Evolutionary conservation across 2,329 filamentous ascomycete species (phyloP).

Genomic region (Pseudocercospora crystallina): DNA sequence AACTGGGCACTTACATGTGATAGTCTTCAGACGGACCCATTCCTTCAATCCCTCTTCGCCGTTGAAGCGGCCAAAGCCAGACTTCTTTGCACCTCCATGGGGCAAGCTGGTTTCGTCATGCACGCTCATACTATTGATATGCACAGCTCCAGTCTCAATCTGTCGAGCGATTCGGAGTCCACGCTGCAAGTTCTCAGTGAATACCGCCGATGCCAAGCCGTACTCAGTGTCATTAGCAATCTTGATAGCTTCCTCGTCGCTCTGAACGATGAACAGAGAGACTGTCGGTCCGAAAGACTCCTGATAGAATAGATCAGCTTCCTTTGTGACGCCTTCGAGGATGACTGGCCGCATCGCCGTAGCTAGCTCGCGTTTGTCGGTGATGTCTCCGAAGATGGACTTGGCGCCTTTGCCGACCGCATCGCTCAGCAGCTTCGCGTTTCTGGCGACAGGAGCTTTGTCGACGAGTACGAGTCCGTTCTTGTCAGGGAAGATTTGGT

Average conservation of each 20-base stretch:
- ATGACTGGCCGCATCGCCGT: slow-evolving; percentile 62
- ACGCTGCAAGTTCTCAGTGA: slow-evolving; percentile 63
- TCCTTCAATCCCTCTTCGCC: slow-evolving; percentile 46
- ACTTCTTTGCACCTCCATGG: slow-evolving; percentile 49
- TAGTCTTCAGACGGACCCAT: slow-evolving; percentile 40
- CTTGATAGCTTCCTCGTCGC: slow-evolving; percentile 67
- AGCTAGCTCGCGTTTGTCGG: slow-evolving; percentile 22
- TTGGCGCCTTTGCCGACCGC: slow-evolving; percentile 60
- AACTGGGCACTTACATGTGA: slow-evolving; percentile 20
- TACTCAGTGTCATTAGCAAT: slow-evolving; percentile 81
- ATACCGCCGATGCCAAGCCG: slow-evolving; percentile 68
- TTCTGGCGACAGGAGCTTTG: slow-evolving; percentile 50
- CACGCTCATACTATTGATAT: slow-evolving; percentile 51
- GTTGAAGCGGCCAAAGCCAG: slow-evolving; percentile 50
- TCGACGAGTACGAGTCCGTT: slow-evolving; percentile 42
- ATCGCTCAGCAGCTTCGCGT: slow-evolving; percentile 53
- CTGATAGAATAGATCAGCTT: slow-evolving; percentile 71
- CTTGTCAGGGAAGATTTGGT: slow-evolving; percentile 46
- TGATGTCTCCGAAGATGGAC: slow-evolving; percentile 50
- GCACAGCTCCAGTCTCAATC: slow-evolving; percentile 59
- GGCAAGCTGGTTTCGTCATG: slow-evolving; percentile 48
- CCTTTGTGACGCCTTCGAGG: slow-evolving; percentile 62
- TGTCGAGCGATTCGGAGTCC: slow-evolving; percentile 42
- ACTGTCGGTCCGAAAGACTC: slow-evolving; percentile 77
- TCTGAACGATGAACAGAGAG: slow-evolving; percentile 62